Evolutionary conservation across 495 filamentous ascomycete genomes (phyloP).

Genomic region (Podospora fimiseda): DNA sequence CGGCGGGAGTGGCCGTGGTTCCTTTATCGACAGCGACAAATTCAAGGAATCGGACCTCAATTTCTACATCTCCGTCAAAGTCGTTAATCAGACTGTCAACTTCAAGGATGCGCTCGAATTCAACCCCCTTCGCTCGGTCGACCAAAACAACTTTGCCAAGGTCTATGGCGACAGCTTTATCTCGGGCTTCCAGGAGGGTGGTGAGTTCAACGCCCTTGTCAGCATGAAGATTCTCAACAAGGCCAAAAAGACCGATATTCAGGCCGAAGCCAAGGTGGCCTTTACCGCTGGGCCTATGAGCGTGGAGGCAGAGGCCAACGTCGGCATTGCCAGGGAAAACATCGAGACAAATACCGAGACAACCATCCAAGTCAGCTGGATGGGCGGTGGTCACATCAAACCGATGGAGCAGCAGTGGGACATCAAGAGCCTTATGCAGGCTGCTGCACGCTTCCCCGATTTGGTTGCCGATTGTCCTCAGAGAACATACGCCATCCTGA

Average conservation of each 20-base stretch:
- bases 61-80: background rate
- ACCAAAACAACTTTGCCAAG: too few relatives aligned
- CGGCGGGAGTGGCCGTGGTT: background rate
- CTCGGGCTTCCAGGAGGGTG: slow-evolving; percentile 2
- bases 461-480: background rate
- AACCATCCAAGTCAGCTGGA: background rate
- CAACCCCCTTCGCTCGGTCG: too few relatives aligned
- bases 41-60: background rate
- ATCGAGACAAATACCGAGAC: background rate
- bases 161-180: slow-evolving; percentile 5
- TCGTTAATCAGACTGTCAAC: background rate
- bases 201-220: slow-evolving; percentile 1
- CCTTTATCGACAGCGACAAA: background rate
- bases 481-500: slow-evolving; percentile 5
- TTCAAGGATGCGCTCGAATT: too few relatives aligned
- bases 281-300: background rate
- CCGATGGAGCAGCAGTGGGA: background rate
- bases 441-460: background rate
- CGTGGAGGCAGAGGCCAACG: background rate
- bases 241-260: background rate
- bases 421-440: background rate
- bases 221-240: background rate
- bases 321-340: background rate
- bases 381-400: slow-evolving; percentile 2
- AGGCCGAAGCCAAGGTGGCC: background rate